Base-by-base conservation (phyloP, 129 eudicot species). In the Flaveria sonorensis region DNA sequence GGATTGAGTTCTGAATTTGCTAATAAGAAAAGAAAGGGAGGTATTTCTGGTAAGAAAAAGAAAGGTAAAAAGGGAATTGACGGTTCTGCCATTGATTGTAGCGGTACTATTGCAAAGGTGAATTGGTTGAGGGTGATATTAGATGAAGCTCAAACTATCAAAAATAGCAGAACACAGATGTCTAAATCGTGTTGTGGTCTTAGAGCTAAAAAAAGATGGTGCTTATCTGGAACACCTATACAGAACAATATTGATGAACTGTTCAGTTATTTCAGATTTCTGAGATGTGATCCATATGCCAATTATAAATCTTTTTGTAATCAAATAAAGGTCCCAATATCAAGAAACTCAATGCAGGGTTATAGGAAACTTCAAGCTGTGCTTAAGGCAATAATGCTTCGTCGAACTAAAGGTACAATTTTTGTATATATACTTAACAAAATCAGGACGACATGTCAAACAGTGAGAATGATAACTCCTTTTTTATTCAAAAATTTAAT, bases 61-160 rank as follows among this genome's bases (percentile, higher is more conserved):
- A 94, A 91, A 83, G 90, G 88, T 21, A 87, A 76, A 69, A 86
- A 86, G 65, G 92, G 85, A 15, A 60, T 83, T 74, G 90, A 94
- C n/a, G 78, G 74, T 39, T 72, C 85, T 56, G 76, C 60, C 51
- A 65, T 82, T 85, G 97, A 92, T 82, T 68, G 67, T 78, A 79
- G 88, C 70, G 98, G 98, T 53, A 78, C 98, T 46, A 87, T 94
- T 86, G 97, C 93, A 40, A 91, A 74, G 65, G 98, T 93, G 57
- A 79, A 78, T 61, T 93, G 98, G 98, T 79, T 73, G 23, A 81
- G 98, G 83, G 97, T 93, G 76, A 86, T 93, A 53, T 69, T 93
- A 65, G 98, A 93, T 87, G 98, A 94, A 87, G 95, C 97, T 61
- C 98, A 94, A 83, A 94, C 96, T n/a, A 94, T 91, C 43, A 94